Conservation (phyloP, 176 grass and related monocot species). For the Bonia amplexicaulis region DNA sequence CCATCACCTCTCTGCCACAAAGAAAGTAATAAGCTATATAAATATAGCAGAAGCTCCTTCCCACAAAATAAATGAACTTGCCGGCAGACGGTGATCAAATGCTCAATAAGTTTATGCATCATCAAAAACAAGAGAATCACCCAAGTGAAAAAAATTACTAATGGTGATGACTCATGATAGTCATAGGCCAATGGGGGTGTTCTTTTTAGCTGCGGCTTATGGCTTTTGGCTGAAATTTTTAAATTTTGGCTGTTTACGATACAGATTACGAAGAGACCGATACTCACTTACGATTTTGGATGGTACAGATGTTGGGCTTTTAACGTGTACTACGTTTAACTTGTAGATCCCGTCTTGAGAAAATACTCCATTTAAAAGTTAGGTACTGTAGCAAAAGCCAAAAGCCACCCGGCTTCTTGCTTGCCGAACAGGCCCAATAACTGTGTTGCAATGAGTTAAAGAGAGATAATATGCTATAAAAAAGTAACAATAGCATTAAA, state of each 20-base stretch:
- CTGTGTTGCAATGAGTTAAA: background rate
- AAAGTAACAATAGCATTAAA: background rate
- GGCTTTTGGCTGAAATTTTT: too few relatives aligned
- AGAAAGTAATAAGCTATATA: slow-evolving; percentile 7
- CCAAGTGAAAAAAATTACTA: background rate
- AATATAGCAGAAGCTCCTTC: background rate
- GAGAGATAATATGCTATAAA: background rate
- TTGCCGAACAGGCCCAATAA: too few relatives aligned
- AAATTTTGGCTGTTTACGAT: too few relatives aligned
- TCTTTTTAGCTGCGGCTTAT: too few relatives aligned
- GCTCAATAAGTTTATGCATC: background rate
- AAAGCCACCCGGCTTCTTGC: too few relatives aligned
- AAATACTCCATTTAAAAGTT: too few relatives aligned
- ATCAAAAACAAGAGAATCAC: slow-evolving; percentile 6
- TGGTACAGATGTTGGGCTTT: too few relatives aligned
- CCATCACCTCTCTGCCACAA: slow-evolving; percentile 65
- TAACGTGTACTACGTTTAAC: too few relatives aligned
- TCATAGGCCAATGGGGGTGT: background rate
- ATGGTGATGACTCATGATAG: background rate
- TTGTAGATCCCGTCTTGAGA: too few relatives aligned
- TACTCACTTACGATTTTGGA: too few relatives aligned
- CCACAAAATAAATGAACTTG: background rate
- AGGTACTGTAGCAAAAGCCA: too few relatives aligned
- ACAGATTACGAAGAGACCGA: too few relatives aligned
- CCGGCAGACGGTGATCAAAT: background rate